phyloP scores from a whole-genome alignment of 371 early-diverging fungal genomes.

The Lichtheimia corymbifera region DNA sequence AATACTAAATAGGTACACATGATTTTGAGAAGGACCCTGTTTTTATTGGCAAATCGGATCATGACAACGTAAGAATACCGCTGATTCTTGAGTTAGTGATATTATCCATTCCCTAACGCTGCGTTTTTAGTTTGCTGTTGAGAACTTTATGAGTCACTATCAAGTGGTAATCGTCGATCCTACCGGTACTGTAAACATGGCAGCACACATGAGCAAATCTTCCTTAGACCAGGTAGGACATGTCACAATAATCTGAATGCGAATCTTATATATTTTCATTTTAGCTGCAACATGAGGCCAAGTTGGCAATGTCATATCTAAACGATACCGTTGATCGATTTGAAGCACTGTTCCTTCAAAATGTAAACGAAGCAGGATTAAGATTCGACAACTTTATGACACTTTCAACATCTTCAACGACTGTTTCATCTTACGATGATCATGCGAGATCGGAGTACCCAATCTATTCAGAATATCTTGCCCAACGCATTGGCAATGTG shows the following conservation, averaged over 20 bases:
- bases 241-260: background rate
- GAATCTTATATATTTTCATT: no score
- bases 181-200: constrained; percentile 80
- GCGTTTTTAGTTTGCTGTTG: constrained; percentile 52
- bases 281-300: constrained; percentile 65
- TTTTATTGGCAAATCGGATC: constrained; percentile 60
- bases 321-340: constrained; percentile 72
- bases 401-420: constrained; percentile 19
- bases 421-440: constrained; percentile 42
- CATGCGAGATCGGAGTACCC: constrained; percentile 62
- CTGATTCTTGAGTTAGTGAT: background rate
- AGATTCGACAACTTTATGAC: constrained; percentile 68
- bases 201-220: constrained; percentile 60
- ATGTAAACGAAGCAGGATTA: constrained; percentile 61
- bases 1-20: constrained; percentile 51
- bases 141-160: constrained; percentile 61
- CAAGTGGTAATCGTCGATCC: constrained; percentile 87
- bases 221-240: constrained; percentile 53
- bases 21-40: constrained; percentile 75
- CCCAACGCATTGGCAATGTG: constrained; percentile 47
- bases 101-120: background rate
- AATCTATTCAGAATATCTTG: constrained; percentile 51
- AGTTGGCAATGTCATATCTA: constrained; percentile 60
- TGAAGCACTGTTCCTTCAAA: constrained; percentile 70
- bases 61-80: constrained; percentile 26